These are phyloP conservation scores for Jatropha curcas DNA, from an alignment of 345 rosid genomes.

Conservation along the genomic window DNA sequence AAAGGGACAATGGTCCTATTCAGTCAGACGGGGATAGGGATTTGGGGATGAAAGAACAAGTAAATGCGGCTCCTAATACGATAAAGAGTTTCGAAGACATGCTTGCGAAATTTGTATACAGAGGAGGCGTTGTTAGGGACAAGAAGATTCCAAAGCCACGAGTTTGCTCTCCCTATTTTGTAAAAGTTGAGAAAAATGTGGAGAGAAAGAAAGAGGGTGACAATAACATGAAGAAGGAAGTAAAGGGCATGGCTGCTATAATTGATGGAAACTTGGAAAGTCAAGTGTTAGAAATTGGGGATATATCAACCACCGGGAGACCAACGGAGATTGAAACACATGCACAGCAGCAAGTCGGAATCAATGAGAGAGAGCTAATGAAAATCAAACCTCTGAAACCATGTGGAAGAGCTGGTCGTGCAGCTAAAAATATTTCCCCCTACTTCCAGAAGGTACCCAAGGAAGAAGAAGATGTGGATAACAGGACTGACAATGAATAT, in stretches of 20 bases:
- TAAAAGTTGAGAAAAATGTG: neutral
- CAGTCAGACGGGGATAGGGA: neutral
- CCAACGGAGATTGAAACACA: neutral
- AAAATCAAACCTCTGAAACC: conserved; percentile 12
- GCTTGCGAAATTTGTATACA: conserved; percentile 19
- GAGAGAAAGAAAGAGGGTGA: neutral
- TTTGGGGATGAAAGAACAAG: neutral
- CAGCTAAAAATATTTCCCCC: conserved; percentile 33
- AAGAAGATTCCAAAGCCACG: neutral
- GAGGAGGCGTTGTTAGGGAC: neutral
- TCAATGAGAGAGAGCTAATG: conserved; percentile 8
- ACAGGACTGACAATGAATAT: neutral
- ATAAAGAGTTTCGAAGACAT: conserved; percentile 14
- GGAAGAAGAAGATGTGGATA: neutral
- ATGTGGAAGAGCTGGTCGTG: neutral
- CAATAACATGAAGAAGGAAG: neutral
- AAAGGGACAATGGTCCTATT: neutral
- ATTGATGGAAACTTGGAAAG: neutral
- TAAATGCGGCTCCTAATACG: neutral
- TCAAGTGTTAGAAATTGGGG: neutral
- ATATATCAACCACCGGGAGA: neutral
- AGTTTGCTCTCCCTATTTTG: conserved; percentile 2
- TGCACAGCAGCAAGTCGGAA: conserved; percentile 12
- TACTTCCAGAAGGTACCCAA: conserved; percentile 26
- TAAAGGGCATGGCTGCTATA: neutral